phyloP scores from a whole-genome alignment of 2,329 filamentous ascomycete species.

The Colletotrichum tabaci region DNA sequence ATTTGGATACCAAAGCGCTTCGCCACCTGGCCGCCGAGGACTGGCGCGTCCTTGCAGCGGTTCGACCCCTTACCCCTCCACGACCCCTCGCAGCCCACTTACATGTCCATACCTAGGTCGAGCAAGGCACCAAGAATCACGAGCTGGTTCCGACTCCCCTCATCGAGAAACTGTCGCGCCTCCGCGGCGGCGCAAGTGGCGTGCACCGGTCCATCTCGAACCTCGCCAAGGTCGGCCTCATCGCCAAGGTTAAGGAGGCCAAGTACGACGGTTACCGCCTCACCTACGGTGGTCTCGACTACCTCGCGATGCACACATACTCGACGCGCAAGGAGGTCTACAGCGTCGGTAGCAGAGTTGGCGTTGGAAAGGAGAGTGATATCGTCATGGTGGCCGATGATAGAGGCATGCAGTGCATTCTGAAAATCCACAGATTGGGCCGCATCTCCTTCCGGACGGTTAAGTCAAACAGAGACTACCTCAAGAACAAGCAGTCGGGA shows the following conservation, averaged over 20 bases:
- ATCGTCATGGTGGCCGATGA: constrained; percentile 94
- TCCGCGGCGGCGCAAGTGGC: constrained; percentile 82
- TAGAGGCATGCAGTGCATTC: constrained; percentile 81
- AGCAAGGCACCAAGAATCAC: constrained; percentile 95
- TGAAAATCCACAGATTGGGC: constrained; percentile 96
- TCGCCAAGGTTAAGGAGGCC: constrained; percentile 93
- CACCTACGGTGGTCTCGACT: constrained; percentile 97
- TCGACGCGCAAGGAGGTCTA: constrained; percentile 86
- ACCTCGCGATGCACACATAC: constrained; percentile 94
- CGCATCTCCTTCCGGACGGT: constrained; percentile 98
- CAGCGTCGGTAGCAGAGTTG: constrained; percentile 93
- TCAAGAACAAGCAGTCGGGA: constrained; percentile 82
- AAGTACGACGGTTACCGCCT: constrained; percentile 98
- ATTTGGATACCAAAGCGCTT: constrained; percentile 93
- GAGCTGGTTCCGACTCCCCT: constrained; percentile 94
- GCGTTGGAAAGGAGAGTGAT: constrained; percentile 97
- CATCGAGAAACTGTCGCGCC: constrained; percentile 86
- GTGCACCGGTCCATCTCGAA: constrained; percentile 91
- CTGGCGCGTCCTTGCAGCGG: constrained; percentile 94
- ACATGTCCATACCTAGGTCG: constrained; percentile 74
- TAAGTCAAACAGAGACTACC: constrained; percentile 95
- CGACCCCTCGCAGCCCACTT: constrained; percentile 52
- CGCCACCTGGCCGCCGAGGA: constrained; percentile 94
- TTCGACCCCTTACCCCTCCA: constrained; percentile 62
- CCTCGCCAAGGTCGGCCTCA: constrained; percentile 92